Evolutionary conservation across 352 stramenopile genomes (phyloP), one percentile per base, ranked within the genome.

Genomic region (Globisporangium orthogonon): DNA sequence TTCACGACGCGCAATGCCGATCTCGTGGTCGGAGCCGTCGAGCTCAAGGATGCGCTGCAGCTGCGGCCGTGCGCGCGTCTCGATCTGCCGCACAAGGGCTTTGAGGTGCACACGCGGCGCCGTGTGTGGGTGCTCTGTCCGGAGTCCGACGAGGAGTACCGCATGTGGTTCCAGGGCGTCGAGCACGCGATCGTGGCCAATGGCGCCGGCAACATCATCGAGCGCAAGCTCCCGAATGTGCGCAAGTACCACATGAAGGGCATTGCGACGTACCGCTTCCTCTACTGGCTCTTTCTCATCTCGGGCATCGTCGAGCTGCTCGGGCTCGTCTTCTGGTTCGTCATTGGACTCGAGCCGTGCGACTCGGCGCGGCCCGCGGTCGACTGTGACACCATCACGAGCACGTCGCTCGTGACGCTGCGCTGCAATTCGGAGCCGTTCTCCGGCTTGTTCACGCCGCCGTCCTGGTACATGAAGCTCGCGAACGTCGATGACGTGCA

Each of bases 181-280:
- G 85, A 94, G 63, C 59, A 71, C 29, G 75, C 78, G 23, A 94
- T 94, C 52, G 76, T 94, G 35, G 56, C 74, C 9, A 83, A 71
- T 39, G 85, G 85, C 13, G 79, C 82, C 1, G 82, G 85, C 49
- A 94, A 94, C 67, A 87, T 92, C 47, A 89, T 94, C 47, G 79
- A 94, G 54, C 82, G 85, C 43, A 87, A 88, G 68, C 73, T 94
- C 37, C 85, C 85, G 30, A 94, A 94, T 63, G 85, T 94, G 28
- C 82, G 85, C 46, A 91, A 90, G 76, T 94, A 94, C 72, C 76
- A 88, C 56, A 92, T 94, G 82, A 94, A 94, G 71, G 85, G 85
- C 57, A 86, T 83, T 60, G 69, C 68, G 11, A 83, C 71, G 51
- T 94, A 94, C 67, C 85, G 82, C 56, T 53, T 83, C 7, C 66